phyloP scores from a whole-genome alignment of 306 rosid species.

The Potentilla sterilis region DNA sequence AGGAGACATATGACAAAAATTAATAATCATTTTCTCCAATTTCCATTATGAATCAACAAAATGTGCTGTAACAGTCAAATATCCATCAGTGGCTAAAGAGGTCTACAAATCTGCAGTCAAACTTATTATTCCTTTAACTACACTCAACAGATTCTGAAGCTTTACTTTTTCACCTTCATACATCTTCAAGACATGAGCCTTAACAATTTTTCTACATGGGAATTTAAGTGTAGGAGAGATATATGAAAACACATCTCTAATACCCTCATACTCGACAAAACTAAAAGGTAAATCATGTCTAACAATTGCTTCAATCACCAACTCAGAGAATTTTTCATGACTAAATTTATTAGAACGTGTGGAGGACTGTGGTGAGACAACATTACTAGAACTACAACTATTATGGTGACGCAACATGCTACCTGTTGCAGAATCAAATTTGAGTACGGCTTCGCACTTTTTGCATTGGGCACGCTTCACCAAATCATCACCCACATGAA shows the following conservation, averaged over 20 bases:
- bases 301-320: neutral
- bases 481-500: neutral
- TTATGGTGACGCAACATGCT: neutral
- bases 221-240: too few relatives aligned
- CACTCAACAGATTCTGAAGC: neutral
- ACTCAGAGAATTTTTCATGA: neutral
- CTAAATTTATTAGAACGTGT: neutral
- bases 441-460: neutral
- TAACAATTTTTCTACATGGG: too few relatives aligned
- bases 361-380: neutral
- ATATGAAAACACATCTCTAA: too few relatives aligned
- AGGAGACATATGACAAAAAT: conserved; percentile 1
- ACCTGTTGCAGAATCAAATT: neutral
- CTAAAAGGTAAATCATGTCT: neutral
- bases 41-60: too few relatives aligned
- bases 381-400: neutral
- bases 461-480: neutral
- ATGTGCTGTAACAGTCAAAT: too few relatives aligned
- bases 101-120: neutral
- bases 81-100: neutral
- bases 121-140: neutral
- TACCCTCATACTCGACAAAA: too few relatives aligned
- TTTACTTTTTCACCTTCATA: neutral
- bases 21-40: neutral
- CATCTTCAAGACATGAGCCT: too few relatives aligned